Percentiles rank a stretch among this genome's conserved stretches.
These are phyloP conservation scores for Teunomyces panamensis DNA, from an alignment of 805 yeast genomes.

Conservation along the genomic window DNA sequence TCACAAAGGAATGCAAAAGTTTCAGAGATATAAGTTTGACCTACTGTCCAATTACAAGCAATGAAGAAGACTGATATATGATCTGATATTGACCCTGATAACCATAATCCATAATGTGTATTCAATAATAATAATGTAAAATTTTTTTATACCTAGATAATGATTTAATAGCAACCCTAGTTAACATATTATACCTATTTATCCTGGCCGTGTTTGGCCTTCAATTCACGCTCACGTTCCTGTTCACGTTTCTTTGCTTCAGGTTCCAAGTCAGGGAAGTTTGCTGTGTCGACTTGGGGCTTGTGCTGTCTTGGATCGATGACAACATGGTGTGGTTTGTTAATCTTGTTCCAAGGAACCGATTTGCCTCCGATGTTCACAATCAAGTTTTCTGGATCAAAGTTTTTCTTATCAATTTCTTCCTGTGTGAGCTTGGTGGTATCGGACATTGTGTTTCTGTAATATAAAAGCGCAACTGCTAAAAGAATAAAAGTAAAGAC, in stretches of 20 bases:
- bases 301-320: slow-evolving; percentile 22
- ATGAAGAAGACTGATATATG: too few relatives aligned
- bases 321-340: slow-evolving; percentile 37
- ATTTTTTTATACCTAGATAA: not conserved
- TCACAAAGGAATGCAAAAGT: too few relatives aligned
- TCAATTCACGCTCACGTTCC: slow-evolving; percentile 1
- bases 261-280: slow-evolving; percentile 33
- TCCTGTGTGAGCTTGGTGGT: slow-evolving; percentile 4
- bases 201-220: not conserved
- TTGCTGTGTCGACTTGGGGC: slow-evolving; percentile 19
- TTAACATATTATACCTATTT: not conserved
- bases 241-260: slow-evolving; percentile 29
- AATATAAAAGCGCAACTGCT: slow-evolving; percentile 5
- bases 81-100: too few relatives aligned
- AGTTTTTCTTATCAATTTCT: slow-evolving; percentile 9
- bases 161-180: too few relatives aligned
- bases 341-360: slow-evolving; percentile 36
- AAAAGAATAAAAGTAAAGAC: not conserved
- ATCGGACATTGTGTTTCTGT: slow-evolving; percentile 6
- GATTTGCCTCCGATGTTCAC: slow-evolving; percentile 34
- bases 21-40: too few relatives aligned
- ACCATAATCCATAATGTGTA: too few relatives aligned
- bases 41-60: too few relatives aligned
- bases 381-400: slow-evolving; percentile 20
- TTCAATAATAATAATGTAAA: too few relatives aligned